Base-by-base conservation (phyloP, 139 green algal species). In the Trebouxia sp. region DNA sequence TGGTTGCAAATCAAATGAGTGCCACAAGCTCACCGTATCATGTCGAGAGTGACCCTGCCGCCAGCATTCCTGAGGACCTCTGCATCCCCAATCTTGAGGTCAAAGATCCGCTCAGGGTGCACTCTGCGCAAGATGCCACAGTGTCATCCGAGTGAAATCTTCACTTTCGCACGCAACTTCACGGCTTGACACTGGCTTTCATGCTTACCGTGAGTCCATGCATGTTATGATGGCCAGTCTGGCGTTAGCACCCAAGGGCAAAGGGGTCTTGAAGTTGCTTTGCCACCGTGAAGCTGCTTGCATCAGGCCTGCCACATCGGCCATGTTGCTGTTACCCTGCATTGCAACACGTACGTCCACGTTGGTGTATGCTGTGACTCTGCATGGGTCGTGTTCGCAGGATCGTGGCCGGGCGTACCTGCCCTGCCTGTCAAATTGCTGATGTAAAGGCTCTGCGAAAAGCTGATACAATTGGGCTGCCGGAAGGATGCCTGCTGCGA, bases 51-150 rank as follows among this genome's bases (percentile, higher is more conserved):
- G 11, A 77, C 69, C 69, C 69, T 77, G 69, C 69, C 69, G n/a
- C 69, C 69, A 28, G 69, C 69, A 77, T 77, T 77, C 10, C 69
- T n/a, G 39, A 77, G 42, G 12, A 77, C 43, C 41, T 77, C 69
- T 39, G 69, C 69, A 55, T 77, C 69, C n/a, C 69, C 69, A 6
- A 77, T 35, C 69, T 77, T 77, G 14, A 77, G 12, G 41, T 53
- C 69, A 48, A 77, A 77, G 10, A 77, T 77, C 3, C 43, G 42
- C 39, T 77, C 69, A 56, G 69, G 69, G 41, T 56, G 42, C 6
- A 77, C 41, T 3, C 69, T 77, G 69, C 24, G 26, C 5, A 28
- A 69, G 30, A n/a, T n/a, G n/a, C n/a, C n/a, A n/a, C n/a, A n/a
- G n/a, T n/a, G n/a, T n/a, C n/a, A n/a, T n/a, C n/a, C n/a, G n/a